These are phyloP conservation scores for Podaxis rugospora DNA, from an alignment of 768 basidiomycete species.

Conservation along the genomic window DNA sequence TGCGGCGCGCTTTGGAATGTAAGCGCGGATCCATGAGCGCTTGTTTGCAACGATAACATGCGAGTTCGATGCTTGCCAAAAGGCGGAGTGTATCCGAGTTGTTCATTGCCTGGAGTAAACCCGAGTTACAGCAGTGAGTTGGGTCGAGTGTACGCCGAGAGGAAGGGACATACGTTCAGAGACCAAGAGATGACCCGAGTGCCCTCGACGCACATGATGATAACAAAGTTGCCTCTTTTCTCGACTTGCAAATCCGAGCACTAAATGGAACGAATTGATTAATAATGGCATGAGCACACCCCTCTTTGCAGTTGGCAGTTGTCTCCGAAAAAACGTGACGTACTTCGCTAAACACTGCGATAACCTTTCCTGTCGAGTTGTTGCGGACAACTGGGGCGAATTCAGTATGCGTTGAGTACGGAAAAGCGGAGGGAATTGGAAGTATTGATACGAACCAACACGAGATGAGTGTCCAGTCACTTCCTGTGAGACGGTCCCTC, in stretches of 20 bases:
- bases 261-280: constrained; percentile 25
- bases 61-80: constrained; percentile 80
- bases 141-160: neutral
- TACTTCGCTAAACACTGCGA: constrained; percentile 71
- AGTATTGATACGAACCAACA: constrained; percentile 53
- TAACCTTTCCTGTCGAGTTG: constrained; percentile 59
- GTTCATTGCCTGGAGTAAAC: constrained; percentile 59
- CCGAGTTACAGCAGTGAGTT: constrained; percentile 7
- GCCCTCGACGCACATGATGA: constrained; percentile 75
- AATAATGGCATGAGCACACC: neutral
- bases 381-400: constrained; percentile 53
- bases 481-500: constrained; percentile 75
- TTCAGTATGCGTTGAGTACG: neutral
- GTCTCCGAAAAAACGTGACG: constrained; percentile 17
- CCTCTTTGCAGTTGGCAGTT: neutral
- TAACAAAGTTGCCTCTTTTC: constrained; percentile 84
- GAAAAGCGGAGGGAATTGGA: neutral
- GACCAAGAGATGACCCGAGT: constrained; percentile 80
- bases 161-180: constrained; percentile 52
- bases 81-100: constrained; percentile 80
- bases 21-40: constrained; percentile 62
- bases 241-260: constrained; percentile 75
- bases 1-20: constrained; percentile 61
- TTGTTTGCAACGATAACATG: constrained; percentile 74
- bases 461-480: constrained; percentile 71